These are phyloP conservation scores for Ballota nigra DNA, from an alignment of 257 asterid genomes.

Conservation along the genomic window DNA sequence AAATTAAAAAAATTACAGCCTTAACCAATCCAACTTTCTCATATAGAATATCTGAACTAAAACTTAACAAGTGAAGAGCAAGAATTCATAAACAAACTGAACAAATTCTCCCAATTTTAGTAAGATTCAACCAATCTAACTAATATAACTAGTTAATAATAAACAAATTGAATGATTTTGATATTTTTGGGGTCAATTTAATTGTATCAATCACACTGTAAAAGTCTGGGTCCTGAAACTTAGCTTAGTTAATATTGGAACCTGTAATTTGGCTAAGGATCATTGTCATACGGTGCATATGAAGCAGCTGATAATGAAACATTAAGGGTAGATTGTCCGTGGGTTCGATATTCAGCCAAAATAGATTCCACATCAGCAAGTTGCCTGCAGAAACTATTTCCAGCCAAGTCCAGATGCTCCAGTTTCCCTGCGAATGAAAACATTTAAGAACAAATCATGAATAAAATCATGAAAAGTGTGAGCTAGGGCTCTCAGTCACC, in stretches of 20 bases:
- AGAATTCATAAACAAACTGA: neutral
- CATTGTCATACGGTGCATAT: slow-evolving; percentile 61
- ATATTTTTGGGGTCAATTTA: neutral
- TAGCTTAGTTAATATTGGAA: slow-evolving; percentile 8
- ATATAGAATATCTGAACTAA: neutral
- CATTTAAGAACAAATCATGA: neutral
- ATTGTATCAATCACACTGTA: neutral
- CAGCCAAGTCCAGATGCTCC: slow-evolving; percentile 76
- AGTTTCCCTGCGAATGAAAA: slow-evolving; percentile 49
- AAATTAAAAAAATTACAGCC: neutral
- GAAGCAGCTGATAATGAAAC: slow-evolving; percentile 33
- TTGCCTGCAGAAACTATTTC: slow-evolving; percentile 44
- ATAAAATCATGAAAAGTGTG: neutral
- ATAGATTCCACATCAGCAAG: slow-evolving; percentile 33
- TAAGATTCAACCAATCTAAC: neutral
- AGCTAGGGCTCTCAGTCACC: slow-evolving; percentile 38
- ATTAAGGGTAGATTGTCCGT: slow-evolving; percentile 42
- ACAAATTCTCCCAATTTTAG: neutral
- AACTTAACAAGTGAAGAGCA: neutral
- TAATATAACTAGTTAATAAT: neutral
- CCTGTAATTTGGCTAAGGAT: slow-evolving; percentile 52
- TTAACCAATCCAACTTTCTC: neutral
- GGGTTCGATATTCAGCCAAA: slow-evolving; percentile 42
- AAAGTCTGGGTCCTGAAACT: neutral
- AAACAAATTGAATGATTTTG: neutral